Conservation (phyloP, 495 filamentous ascomycete species). For the Talaromyces trachyspermus region DNA sequence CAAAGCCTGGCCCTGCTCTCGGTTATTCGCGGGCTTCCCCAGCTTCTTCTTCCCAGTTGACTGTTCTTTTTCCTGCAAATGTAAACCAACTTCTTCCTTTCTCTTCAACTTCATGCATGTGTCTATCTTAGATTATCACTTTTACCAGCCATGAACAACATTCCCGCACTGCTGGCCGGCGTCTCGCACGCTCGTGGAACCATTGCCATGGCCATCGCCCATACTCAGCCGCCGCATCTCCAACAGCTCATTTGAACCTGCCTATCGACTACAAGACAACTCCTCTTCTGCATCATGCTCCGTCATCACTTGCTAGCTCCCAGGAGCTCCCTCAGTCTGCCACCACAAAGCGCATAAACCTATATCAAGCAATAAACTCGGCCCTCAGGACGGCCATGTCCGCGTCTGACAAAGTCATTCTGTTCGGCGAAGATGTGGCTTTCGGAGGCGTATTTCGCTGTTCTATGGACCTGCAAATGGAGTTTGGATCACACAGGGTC, state of each 20-base stretch:
- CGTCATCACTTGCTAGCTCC: slow-evolving; percentile 59
- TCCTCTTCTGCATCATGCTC: slow-evolving; percentile 70
- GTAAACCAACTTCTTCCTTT: not conserved
- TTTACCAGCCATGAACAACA: slow-evolving; percentile 1
- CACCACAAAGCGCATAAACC: slow-evolving; percentile 75
- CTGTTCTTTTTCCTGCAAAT: not conserved
- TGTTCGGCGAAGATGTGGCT: slow-evolving; percentile 95
- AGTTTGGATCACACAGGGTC: slow-evolving; percentile 81
- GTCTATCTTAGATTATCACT: not conserved
- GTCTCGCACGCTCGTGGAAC: slow-evolving; percentile 2
- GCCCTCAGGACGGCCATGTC: slow-evolving; percentile 76
- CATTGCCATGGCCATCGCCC: not conserved
- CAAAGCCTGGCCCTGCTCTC: not conserved
- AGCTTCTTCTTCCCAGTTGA: not conserved
- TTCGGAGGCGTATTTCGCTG: slow-evolving; percentile 97
- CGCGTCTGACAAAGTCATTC: slow-evolving; percentile 73
- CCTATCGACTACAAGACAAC: slow-evolving; percentile 85
- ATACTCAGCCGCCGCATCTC: slow-evolving; percentile 21
- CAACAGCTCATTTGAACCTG: slow-evolving; percentile 63
- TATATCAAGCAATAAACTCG: slow-evolving; percentile 88
- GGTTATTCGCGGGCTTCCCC: slow-evolving; percentile 5
- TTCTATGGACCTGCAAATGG: slow-evolving; percentile 79
- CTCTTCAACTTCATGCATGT: not conserved
- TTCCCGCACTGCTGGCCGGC: slow-evolving; percentile 4
- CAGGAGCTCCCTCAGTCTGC: slow-evolving; percentile 56